phyloP scores from a whole-genome alignment of 75 land plant species.

The Ceratopteris richardii region DNA sequence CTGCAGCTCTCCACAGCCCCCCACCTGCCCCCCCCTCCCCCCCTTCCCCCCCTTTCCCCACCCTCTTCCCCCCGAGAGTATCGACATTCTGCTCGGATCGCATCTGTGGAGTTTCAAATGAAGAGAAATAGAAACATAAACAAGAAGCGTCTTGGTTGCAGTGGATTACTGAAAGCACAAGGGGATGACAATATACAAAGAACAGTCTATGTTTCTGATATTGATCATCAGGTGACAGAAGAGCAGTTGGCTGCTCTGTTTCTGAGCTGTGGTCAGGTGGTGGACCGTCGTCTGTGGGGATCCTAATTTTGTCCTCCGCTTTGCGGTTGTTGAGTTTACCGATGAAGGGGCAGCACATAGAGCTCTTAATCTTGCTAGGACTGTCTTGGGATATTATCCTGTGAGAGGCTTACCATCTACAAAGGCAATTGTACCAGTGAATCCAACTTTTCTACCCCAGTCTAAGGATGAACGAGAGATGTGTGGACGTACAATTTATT shows the following conservation, averaged over 20 bases:
- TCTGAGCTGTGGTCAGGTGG: slow-evolving; percentile 86
- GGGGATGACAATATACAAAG: slow-evolving; percentile 54
- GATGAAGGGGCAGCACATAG: slow-evolving; percentile 73
- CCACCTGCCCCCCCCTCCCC: too few relatives aligned
- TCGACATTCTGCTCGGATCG: too few relatives aligned
- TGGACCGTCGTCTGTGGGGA: slow-evolving; percentile 67
- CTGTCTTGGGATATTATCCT: slow-evolving; percentile 94
- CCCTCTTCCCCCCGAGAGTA: too few relatives aligned
- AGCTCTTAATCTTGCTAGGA: slow-evolving; percentile 84
- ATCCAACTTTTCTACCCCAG: slow-evolving; percentile 86
- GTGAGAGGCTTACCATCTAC: slow-evolving; percentile 92
- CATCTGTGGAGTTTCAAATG: too few relatives aligned
- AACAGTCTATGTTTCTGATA: slow-evolving; percentile 73
- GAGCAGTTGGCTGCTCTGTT: slow-evolving; percentile 85
- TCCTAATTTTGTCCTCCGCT: slow-evolving; percentile 50
- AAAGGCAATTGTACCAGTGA: slow-evolving; percentile 95
- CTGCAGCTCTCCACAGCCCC: too few relatives aligned
- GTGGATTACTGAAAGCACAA: slow-evolving; percentile 50
- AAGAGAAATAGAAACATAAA: slow-evolving; percentile 26
- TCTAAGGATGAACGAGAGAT: slow-evolving; percentile 62
- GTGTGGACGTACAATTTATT: slow-evolving; percentile 56
- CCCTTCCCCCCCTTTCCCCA: too few relatives aligned
- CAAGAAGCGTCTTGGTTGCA: slow-evolving; percentile 30
- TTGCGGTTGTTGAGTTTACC: slow-evolving; percentile 42
- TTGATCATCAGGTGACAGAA: slow-evolving; percentile 77